Conservation (phyloP, 163 green algal species). For the Volvox carteri region DNA sequence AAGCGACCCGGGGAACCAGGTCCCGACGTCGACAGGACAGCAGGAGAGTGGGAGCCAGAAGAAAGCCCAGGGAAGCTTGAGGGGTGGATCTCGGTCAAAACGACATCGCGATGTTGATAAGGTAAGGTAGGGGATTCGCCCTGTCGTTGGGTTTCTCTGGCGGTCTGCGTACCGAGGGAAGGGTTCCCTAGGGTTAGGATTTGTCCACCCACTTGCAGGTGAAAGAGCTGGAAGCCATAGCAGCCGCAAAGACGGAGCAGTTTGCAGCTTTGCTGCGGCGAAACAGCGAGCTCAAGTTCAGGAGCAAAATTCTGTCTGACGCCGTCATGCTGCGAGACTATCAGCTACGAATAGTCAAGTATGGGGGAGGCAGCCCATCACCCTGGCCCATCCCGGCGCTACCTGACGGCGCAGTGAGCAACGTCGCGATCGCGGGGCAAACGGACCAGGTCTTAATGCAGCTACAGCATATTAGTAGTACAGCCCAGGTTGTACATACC, state of each 20-base stretch:
- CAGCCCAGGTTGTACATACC: neutral
- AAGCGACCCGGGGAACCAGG: neutral
- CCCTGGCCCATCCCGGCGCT: neutral
- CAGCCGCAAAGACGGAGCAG: constrained; percentile 11
- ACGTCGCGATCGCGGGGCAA: neutral
- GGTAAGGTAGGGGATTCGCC: neutral
- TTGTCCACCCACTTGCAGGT: no score
- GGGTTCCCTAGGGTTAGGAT: no score
- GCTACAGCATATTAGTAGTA: neutral
- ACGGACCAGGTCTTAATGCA: neutral
- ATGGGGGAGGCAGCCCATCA: neutral
- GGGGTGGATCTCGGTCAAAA: neutral
- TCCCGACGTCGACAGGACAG: neutral
- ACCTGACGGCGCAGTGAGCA: neutral
- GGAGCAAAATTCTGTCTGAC: neutral
- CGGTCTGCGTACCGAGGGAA: no score
- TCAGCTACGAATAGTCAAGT: neutral
- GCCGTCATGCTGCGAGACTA: neutral
- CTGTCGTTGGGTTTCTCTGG: no score
- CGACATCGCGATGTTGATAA: neutral
- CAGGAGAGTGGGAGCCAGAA: neutral
- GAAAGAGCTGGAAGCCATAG: constrained; percentile 6
- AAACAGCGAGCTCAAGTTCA: constrained; percentile 14
- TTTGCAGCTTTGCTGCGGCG: neutral
- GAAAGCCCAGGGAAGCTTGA: neutral